Conservation (phyloP, 2,329 filamentous ascomycete genomes). For the Geosmithia putterillii region DNA sequence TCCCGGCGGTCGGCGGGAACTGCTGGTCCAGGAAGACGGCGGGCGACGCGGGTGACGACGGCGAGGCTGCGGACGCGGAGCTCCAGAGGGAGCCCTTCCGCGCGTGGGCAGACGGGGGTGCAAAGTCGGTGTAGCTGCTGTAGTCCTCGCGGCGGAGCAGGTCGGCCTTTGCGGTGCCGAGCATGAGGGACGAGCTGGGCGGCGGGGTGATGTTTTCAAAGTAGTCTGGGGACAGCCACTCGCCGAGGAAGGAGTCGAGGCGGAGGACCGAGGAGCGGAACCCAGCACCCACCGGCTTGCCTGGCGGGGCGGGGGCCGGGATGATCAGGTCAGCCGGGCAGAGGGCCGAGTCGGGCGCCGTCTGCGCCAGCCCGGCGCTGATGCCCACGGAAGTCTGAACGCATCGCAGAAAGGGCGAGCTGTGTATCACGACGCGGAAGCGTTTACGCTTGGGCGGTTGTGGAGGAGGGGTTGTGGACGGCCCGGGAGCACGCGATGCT, state of each 20-base stretch:
- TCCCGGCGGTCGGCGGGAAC: too few species aligned
- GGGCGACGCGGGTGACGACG: conserved; percentile 2
- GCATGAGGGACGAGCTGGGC: conserved; percentile 75
- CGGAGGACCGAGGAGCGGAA: conserved; percentile 55
- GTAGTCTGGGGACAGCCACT: conserved; percentile 91
- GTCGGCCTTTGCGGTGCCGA: conserved; percentile 79
- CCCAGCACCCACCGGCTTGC: conserved; percentile 10
- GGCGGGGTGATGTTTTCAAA: conserved; percentile 87
- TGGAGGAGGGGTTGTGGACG: neutral
- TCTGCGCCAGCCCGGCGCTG: conserved; percentile 67
- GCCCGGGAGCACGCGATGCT: too few species aligned
- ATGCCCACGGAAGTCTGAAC: conserved; percentile 86
- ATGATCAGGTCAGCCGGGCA: conserved; percentile 20
- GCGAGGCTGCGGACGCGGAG: conserved; percentile 12
- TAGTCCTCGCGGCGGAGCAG: conserved; percentile 67
- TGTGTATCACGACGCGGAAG: conserved; percentile 77
- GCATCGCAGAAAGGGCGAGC: conserved; percentile 87
- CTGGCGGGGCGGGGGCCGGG: conserved; percentile 14
- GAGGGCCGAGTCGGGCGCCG: conserved; percentile 17
- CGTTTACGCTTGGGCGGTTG: conserved; percentile 26
- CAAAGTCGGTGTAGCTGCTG: conserved; percentile 25
- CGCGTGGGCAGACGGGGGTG: conserved; percentile 7
- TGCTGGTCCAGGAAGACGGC: conserved; percentile 1
- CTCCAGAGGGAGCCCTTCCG: conserved; percentile 16
- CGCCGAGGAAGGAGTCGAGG: conserved; percentile 84